A percentile compares a stretch with the other conserved stretches of the same genome.
These are phyloP conservation scores for Fagopyrum tataricum DNA, from an alignment of 148 eudicot species.

Conservation along the genomic window DNA sequence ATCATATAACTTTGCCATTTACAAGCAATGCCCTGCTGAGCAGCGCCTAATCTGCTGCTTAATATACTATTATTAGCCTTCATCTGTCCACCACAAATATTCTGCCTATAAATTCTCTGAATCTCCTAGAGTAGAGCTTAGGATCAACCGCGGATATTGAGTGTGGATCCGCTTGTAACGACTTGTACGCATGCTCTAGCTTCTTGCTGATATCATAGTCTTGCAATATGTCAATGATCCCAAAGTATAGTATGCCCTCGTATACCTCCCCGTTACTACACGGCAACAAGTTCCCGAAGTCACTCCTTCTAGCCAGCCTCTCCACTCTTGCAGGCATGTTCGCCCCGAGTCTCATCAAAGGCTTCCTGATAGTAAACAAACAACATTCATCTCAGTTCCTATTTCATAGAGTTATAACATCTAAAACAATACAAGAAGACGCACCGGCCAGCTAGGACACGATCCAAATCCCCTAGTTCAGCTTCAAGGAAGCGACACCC, in stretches of 20 bases:
- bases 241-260: conserved; percentile 81
- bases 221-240: conserved; percentile 85
- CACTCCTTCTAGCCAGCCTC: conserved; percentile 54
- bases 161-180: conserved; percentile 79
- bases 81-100: conserved; percentile 74
- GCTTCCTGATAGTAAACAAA: conserved; percentile 43
- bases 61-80: no score
- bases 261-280: conserved; percentile 49
- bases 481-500: conserved; percentile 95
- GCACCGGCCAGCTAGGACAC: conserved; percentile 76
- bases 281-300: conserved; percentile 37
- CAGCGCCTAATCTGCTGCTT: no score
- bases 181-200: conserved; percentile 90
- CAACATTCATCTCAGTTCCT: background rate
- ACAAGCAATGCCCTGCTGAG: no score
- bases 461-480: conserved; percentile 82
- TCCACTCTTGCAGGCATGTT: conserved; percentile 96
- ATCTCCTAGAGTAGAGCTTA: conserved; percentile 82
- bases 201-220: conserved; percentile 93
- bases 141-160: conserved; percentile 96
- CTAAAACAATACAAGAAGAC: background rate
- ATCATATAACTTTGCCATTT: no score
- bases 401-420: background rate
- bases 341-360: conserved; percentile 75
- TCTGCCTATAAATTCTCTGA: conserved; percentile 72